Conservation (phyloP, 2,329 filamentous ascomycete species). For the Cladosporium austrohemisphaericum region DNA sequence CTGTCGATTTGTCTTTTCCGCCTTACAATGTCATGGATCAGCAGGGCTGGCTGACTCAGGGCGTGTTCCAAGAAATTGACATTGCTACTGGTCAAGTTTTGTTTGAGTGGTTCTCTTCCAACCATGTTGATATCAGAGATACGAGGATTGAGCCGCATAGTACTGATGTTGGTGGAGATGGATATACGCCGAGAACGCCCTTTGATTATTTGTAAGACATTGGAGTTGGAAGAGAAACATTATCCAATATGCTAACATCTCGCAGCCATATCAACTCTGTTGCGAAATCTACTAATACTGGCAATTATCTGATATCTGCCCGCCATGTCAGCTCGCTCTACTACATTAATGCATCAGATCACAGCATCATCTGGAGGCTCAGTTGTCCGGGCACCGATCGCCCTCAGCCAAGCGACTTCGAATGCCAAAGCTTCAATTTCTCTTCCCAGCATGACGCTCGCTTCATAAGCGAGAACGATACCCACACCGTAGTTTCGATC, state of each 20-base stretch:
- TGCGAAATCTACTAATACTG: conserved; percentile 43
- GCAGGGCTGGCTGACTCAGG: conserved; percentile 25
- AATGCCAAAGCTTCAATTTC: conserved; percentile 32
- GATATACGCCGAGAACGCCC: conserved; percentile 39
- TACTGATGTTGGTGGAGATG: conserved; percentile 37
- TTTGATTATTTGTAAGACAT: conserved; percentile 45
- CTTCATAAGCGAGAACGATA: conserved; percentile 38
- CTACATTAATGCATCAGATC: conserved; percentile 45
- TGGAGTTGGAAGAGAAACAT: neutral
- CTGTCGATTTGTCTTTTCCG: conserved; percentile 39
- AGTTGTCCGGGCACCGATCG: conserved; percentile 17
- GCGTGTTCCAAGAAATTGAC: conserved; percentile 36
- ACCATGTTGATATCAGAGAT: conserved; percentile 48
- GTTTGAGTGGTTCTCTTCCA: conserved; percentile 55
- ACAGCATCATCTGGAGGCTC: conserved; percentile 50
- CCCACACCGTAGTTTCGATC: conserved; percentile 47
- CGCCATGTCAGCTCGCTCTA: conserved; percentile 47
- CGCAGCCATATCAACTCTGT: conserved; percentile 50
- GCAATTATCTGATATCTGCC: conserved; percentile 52
- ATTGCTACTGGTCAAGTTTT: conserved; percentile 50
- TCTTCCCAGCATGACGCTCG: conserved; percentile 50
- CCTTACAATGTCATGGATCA: conserved; percentile 19
- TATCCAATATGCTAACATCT: neutral
- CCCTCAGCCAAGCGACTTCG: conserved; percentile 16
- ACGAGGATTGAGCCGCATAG: conserved; percentile 35